Evolutionary conservation across 345 rosid species (phyloP).

Genomic region (Turritis glabra): DNA sequence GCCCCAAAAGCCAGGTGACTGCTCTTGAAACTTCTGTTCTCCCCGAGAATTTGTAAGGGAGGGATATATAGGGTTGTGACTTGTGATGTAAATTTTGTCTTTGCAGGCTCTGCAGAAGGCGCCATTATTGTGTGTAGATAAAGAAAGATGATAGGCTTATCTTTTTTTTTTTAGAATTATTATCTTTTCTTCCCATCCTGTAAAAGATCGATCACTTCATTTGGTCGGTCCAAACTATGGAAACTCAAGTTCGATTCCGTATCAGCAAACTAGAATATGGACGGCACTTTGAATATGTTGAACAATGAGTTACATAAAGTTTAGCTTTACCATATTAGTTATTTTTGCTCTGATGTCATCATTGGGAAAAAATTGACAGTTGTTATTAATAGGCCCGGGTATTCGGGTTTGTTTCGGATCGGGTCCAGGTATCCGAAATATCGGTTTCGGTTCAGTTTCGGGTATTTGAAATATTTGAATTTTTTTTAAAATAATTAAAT

Average conservation of each 20-base stretch:
- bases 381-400: too few species aligned
- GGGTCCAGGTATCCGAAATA: too few species aligned
- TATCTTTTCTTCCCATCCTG: not conserved
- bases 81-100: not conserved
- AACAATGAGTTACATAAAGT: not conserved
- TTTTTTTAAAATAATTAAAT: too few species aligned
- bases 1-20: conserved; percentile 12
- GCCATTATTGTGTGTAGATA: conserved; percentile 19
- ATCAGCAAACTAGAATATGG: not conserved
- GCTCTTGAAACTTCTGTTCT: not conserved
- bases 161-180: not conserved
- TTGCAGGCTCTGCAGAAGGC: conserved; percentile 18
- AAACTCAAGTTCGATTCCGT: not conserved
- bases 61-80: not conserved
- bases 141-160: conserved; percentile 16
- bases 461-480: too few species aligned
- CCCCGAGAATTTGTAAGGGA: not conserved
- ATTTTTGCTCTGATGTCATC: not conserved
- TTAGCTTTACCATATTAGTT: not conserved
- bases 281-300: not conserved
- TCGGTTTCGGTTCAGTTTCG: too few species aligned
- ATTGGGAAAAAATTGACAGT: too few species aligned
- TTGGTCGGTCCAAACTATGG: conserved; percentile 4
- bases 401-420: too few species aligned
- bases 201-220: not conserved